Percentiles rank a stretch among this genome's conserved stretches.
Evolutionary conservation across 2,329 filamentous ascomycete genomes (phyloP).

Genomic region (Cercospora sojina): DNA sequence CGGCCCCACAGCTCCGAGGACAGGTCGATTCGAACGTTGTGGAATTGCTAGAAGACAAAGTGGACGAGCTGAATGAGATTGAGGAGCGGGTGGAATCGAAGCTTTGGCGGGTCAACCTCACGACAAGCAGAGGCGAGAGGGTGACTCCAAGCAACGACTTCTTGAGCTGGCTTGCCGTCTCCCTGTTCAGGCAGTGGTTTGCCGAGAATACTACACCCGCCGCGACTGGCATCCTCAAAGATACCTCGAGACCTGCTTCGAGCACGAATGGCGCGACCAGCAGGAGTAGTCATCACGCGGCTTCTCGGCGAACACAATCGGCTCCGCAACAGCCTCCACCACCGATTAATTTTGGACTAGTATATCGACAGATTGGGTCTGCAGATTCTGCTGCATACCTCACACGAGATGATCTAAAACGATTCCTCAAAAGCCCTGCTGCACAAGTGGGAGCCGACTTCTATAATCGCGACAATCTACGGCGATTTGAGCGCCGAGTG

Average conservation of each 20-base stretch:
- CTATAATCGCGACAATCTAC: slow-evolving; percentile 82
- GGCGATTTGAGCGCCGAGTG: slow-evolving; percentile 79
- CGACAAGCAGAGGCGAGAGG: slow-evolving; percentile 75
- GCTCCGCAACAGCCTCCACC: slow-evolving; percentile 32
- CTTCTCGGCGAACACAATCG: slow-evolving; percentile 33
- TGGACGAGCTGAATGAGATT: slow-evolving; percentile 82
- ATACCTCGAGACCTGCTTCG: slow-evolving; percentile 22
- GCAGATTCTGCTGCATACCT: slow-evolving; percentile 66
- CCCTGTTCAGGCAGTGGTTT: slow-evolving; percentile 87
- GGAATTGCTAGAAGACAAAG: slow-evolving; percentile 91
- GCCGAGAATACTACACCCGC: slow-evolving; percentile 83
- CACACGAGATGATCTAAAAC: slow-evolving; percentile 81
- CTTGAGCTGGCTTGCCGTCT: slow-evolving; percentile 85
- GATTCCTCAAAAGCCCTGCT: slow-evolving; percentile 66
- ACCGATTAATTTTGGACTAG: slow-evolving; percentile 60
- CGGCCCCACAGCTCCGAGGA: slow-evolving; percentile 71
- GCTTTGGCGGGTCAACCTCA: slow-evolving; percentile 77
- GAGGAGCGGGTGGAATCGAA: slow-evolving; percentile 77
- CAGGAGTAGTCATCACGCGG: slow-evolving; percentile 31
- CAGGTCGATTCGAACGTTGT: slow-evolving; percentile 73
- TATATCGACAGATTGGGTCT: slow-evolving; percentile 72
- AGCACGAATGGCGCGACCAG: slow-evolving; percentile 19
- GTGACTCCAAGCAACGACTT: slow-evolving; percentile 77
- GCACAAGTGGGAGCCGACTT: slow-evolving; percentile 65
- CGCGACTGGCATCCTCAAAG: slow-evolving; percentile 53